These are phyloP conservation scores for Ceratonia siliqua DNA, from an alignment of 306 rosid genomes.

Conservation along the genomic window DNA sequence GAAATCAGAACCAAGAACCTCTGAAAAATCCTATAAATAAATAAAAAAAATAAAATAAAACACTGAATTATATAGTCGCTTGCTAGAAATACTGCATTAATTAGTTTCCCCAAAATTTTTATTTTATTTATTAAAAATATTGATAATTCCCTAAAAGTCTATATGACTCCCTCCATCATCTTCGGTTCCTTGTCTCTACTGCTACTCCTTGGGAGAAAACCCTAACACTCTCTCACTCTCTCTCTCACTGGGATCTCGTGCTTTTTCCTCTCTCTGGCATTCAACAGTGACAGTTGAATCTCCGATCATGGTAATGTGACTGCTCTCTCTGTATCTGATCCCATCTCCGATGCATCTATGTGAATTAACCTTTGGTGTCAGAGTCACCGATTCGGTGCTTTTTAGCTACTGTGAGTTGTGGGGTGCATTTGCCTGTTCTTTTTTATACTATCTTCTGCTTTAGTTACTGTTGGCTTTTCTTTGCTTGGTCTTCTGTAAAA, in stretches of 20 bases:
- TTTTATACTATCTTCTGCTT: constrained; percentile 30
- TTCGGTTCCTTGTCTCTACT: constrained; percentile 40
- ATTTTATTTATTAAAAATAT: no score
- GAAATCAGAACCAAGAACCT: neutral
- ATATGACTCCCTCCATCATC: constrained; percentile 48
- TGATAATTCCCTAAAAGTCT: no score
- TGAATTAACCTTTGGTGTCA: constrained; percentile 13
- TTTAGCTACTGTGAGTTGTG: constrained; percentile 31
- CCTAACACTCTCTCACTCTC: constrained; percentile 41
- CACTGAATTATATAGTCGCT: no score
- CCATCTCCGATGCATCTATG: constrained; percentile 33
- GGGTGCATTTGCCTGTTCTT: neutral
- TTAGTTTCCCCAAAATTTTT: neutral
- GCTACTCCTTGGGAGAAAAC: constrained; percentile 35
- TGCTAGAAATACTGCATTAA: neutral
- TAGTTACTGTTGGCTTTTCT: constrained; percentile 40
- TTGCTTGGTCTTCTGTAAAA: constrained; percentile 52
- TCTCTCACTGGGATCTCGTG: constrained; percentile 15
- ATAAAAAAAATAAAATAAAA: no score
- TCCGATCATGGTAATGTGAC: constrained; percentile 33
- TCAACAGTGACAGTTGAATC: constrained; percentile 52
- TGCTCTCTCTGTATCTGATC: constrained; percentile 23
- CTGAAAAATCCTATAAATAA: neutral
- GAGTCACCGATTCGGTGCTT: neutral
- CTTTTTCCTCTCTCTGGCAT: neutral